Evolutionary conservation across 192 early-diverging fungal genomes (phyloP).

Genomic region (Entomortierella parvispora): DNA sequence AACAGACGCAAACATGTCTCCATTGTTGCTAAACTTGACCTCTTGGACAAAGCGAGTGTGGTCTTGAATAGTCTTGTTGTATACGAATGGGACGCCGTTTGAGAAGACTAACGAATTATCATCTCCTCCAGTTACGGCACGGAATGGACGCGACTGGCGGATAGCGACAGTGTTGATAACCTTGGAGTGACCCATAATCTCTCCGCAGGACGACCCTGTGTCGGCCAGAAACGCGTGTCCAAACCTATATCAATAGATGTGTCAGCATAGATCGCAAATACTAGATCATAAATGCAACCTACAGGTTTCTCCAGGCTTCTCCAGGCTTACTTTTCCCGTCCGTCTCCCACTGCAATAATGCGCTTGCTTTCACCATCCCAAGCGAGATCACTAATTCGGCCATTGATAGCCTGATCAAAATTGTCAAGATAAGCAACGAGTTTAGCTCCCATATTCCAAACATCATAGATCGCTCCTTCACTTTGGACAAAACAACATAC

Average conservation of each 20-base stretch:
- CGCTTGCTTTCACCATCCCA: conserved; percentile 98
- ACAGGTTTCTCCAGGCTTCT: too few species aligned
- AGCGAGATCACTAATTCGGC: conserved; percentile 85
- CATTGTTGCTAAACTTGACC: conserved; percentile 84
- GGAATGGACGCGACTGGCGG: conserved; percentile 90
- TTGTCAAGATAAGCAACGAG: not conserved
- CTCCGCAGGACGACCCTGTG: conserved; percentile 88
- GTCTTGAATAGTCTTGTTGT: conserved; percentile 73
- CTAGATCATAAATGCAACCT: too few species aligned
- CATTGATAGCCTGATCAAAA: conserved; percentile 44
- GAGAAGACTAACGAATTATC: conserved; percentile 91
- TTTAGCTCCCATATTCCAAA: not conserved
- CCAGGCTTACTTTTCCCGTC: conserved; percentile 75
- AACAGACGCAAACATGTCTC: conserved; percentile 84
- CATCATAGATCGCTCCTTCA: too few species aligned
- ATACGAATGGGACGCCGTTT: conserved; percentile 93
- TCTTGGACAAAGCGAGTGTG: conserved; percentile 94
- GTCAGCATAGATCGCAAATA: too few species aligned
- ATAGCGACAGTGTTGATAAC: conserved; percentile 88
- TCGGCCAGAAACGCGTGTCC: conserved; percentile 94
- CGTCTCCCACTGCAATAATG: conserved; percentile 96
- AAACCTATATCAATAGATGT: conserved; percentile 61
- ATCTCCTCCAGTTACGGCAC: conserved; percentile 92
- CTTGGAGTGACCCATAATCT: conserved; percentile 91
- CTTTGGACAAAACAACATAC: conserved; percentile 63